phyloP scores from a whole-genome alignment of 1,284 basidiomycete genomes.

The Irpex lacteus region DNA sequence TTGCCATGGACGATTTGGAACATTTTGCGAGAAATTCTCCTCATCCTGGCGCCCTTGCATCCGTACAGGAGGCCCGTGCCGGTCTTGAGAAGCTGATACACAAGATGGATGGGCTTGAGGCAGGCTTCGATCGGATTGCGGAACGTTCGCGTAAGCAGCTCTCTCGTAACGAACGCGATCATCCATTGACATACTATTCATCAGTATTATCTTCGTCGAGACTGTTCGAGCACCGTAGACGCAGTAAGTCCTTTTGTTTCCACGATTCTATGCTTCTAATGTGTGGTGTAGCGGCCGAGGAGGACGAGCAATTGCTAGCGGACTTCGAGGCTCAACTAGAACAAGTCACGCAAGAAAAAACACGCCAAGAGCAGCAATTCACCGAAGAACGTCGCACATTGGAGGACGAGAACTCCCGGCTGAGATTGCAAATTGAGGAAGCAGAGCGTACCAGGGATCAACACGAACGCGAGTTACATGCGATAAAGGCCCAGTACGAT shows the following conservation, averaged over 20 bases:
- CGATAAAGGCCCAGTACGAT: conserved; percentile 61
- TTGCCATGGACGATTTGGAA: conserved; percentile 65
- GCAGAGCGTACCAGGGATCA: conserved; percentile 38
- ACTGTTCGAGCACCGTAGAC: conserved; percentile 59
- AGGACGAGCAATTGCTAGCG: conserved; percentile 66
- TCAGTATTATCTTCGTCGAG: conserved; percentile 73
- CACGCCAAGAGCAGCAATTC: conserved; percentile 49
- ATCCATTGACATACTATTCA: conserved; percentile 2
- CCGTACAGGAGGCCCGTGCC: conserved; percentile 60
- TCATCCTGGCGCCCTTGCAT: conserved; percentile 44
- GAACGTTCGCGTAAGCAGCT: conserved; percentile 67
- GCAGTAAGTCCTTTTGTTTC: conserved; percentile 47
- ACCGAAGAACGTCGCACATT: conserved; percentile 52
- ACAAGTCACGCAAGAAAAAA: conserved; percentile 49
- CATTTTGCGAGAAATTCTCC: conserved; percentile 43
- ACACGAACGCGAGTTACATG: conserved; percentile 63
- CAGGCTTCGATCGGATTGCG: conserved; percentile 77
- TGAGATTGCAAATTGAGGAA: conserved; percentile 43
- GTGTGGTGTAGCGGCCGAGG: conserved; percentile 52
- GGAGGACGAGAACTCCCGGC: conserved; percentile 51
- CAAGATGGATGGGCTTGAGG: conserved; percentile 75
- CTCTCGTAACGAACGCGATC: background rate
- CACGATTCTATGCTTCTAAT: background rate
- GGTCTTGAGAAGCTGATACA: conserved; percentile 65
- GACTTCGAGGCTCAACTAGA: conserved; percentile 65